Evolutionary conservation across 768 basidiomycete species (phyloP).

Genomic region (Infundibulicybe gibba): DNA sequence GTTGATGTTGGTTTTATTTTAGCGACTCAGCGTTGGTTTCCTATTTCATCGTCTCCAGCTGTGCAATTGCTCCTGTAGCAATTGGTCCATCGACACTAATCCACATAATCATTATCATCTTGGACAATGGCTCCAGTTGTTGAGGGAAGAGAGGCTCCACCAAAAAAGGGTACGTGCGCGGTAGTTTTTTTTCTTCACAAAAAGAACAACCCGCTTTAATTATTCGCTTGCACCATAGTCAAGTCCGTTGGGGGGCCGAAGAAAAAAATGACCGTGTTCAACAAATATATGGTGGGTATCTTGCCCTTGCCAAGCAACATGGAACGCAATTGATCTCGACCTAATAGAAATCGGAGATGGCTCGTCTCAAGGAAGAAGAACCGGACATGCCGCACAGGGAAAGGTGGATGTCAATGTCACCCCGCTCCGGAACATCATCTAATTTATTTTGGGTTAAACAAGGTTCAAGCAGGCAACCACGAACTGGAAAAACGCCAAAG

Average conservation of each 20-base stretch:
- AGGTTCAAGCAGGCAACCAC: slow-evolving; percentile 73
- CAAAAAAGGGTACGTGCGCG: slow-evolving; percentile 51
- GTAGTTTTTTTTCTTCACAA: slow-evolving; percentile 4
- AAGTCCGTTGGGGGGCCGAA: slow-evolving; percentile 49
- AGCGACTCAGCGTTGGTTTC: slow-evolving; percentile 3
- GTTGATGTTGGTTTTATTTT: not conserved
- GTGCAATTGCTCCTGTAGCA: slow-evolving; percentile 5
- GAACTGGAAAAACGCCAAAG: slow-evolving; percentile 76
- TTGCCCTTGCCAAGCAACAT: not conserved
- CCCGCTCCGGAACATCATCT: not conserved
- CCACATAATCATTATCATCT: slow-evolving; percentile 35
- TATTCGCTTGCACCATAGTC: slow-evolving; percentile 23
- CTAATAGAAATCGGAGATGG: slow-evolving; percentile 70
- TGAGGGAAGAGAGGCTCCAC: slow-evolving; percentile 34
- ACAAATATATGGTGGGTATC: slow-evolving; percentile 60
- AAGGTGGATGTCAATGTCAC: slow-evolving; percentile 41
- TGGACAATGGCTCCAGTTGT: slow-evolving; percentile 34
- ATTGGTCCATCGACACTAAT: slow-evolving; percentile 2
- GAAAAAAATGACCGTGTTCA: slow-evolving; percentile 71
- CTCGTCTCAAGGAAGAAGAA: slow-evolving; percentile 71
- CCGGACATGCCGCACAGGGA: slow-evolving; percentile 73
- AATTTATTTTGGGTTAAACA: slow-evolving; percentile 2
- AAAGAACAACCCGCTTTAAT: slow-evolving; percentile 1
- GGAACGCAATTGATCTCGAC: slow-evolving; percentile 1
- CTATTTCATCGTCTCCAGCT: slow-evolving; percentile 10